Evolutionary conservation across 208 protist genomes (phyloP).

Genomic region (Perkinsela sp.): DNA sequence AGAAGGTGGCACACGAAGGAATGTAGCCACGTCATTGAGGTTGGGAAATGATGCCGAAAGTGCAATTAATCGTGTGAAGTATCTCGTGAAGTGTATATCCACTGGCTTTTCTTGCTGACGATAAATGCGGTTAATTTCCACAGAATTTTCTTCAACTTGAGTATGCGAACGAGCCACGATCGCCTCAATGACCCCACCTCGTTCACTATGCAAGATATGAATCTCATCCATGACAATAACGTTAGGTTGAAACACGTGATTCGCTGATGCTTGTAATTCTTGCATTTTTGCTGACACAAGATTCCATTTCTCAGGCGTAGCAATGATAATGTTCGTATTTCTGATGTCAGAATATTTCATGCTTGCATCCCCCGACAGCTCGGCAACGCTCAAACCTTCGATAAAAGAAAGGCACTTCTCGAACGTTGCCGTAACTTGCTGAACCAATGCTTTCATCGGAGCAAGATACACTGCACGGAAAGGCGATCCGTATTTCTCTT

Average conservation of each 20-base stretch:
- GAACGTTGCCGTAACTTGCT: slow-evolving; percentile 95
- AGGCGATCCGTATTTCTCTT: slow-evolving; percentile 7
- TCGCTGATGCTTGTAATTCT: slow-evolving; percentile 49
- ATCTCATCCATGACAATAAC: slow-evolving; percentile 91
- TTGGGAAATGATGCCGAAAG: slow-evolving; percentile 98
- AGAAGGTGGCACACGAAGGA: slow-evolving; percentile 83
- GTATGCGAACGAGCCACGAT: slow-evolving; percentile 83
- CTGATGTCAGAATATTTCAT: slow-evolving; percentile 82
- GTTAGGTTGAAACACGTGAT: slow-evolving; percentile 39
- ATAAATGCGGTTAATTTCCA: too few species aligned
- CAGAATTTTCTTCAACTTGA: slow-evolving; percentile 7
- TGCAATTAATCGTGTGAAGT: slow-evolving; percentile 84
- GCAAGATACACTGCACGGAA: slow-evolving; percentile 99
- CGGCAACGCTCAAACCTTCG: slow-evolving; percentile 65
- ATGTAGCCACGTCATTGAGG: slow-evolving; percentile 90
- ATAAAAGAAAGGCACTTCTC: slow-evolving; percentile 55
- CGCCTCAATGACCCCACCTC: slow-evolving; percentile 93
- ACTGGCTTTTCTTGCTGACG: slow-evolving; percentile 32
- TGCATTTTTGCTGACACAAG: slow-evolving; percentile 91
- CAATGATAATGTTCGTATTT: slow-evolving; percentile 90
- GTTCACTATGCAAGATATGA: slow-evolving; percentile 94
- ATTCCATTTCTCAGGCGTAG: slow-evolving; percentile 99
- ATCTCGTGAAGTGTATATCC: slow-evolving; percentile 19
- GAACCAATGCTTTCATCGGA: slow-evolving; percentile 99
- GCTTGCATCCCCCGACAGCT: slow-evolving; percentile 90